Percentiles rank a stretch among this genome's conserved stretches.
phyloP scores from a whole-genome alignment of 2,329 filamentous ascomycete species.

The Diplodia seriata region DNA sequence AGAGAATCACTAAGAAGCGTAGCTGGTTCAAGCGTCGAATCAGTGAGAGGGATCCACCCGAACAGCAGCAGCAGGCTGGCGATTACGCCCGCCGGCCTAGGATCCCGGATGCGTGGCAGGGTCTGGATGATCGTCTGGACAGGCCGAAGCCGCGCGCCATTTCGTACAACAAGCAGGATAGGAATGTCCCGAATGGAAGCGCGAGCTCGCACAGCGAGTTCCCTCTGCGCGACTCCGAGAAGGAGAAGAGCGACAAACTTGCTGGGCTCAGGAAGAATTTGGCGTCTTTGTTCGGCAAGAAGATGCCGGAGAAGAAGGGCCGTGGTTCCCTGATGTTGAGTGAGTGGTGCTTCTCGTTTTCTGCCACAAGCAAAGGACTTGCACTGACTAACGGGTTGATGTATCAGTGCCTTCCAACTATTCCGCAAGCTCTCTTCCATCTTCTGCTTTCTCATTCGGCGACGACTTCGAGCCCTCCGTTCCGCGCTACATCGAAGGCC shows the following conservation, averaged over 20 bases:
- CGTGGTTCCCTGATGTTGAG: conserved; percentile 46
- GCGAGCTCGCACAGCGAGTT: conserved; percentile 49
- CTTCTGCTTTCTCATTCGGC: conserved; percentile 45
- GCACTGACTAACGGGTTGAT: not conserved
- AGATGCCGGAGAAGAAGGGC: conserved; percentile 51
- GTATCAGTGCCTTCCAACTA: conserved; percentile 35
- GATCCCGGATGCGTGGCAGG: conserved; percentile 47
- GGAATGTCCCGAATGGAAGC: conserved; percentile 38
- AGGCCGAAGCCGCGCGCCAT: conserved; percentile 31
- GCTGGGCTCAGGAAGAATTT: conserved; percentile 50
- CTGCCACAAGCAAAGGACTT: too few species aligned
- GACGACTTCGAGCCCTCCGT: conserved; percentile 57
- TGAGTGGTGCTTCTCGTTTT: not conserved
- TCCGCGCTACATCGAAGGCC: conserved; percentile 54
- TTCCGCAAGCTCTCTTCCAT: conserved; percentile 42
- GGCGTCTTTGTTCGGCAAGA: conserved; percentile 61
- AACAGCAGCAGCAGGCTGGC: conserved; percentile 41
- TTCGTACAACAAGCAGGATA: conserved; percentile 34
- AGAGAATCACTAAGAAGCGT: conserved; percentile 50
- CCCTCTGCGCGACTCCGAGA: conserved; percentile 46
- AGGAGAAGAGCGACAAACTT: conserved; percentile 46
- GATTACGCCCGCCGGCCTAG: conserved; percentile 16
- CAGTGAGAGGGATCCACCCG: conserved; percentile 44
- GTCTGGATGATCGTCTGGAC: conserved; percentile 46
- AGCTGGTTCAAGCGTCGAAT: conserved; percentile 53